These are phyloP conservation scores for Fraxinus paxiana DNA, from an alignment of 305 asterid species.

Conservation along the genomic window DNA sequence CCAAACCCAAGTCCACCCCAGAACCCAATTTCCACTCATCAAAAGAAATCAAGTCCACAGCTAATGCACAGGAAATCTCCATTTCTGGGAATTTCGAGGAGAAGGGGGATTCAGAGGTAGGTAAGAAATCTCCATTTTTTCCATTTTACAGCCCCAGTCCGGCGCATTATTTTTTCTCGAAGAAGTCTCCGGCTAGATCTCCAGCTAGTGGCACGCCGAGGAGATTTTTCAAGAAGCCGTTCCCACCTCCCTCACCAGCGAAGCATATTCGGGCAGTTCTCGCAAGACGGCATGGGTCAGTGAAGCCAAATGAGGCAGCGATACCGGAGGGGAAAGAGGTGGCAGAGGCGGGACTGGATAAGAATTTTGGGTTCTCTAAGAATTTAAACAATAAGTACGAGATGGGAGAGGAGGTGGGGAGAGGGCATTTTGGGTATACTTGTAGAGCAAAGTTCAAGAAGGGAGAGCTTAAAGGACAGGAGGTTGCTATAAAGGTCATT, in stretches of 20 bases:
- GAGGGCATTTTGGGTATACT: constrained; percentile 97
- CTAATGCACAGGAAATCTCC: constrained; percentile 6
- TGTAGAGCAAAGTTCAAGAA: constrained; percentile 80
- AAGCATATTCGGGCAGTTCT: constrained; percentile 82
- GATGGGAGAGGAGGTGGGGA: constrained; percentile 88
- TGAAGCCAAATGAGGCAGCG: constrained; percentile 61
- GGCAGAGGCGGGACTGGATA: constrained; percentile 52
- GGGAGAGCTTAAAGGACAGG: constrained; percentile 86
- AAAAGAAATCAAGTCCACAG: constrained; percentile 21
- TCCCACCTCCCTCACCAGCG: constrained; percentile 96
- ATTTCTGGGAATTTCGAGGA: constrained; percentile 11
- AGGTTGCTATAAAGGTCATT: constrained; percentile 92
- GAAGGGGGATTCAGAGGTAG: constrained; percentile 25
- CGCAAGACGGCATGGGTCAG: constrained; percentile 78
- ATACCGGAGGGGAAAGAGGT: constrained; percentile 71
- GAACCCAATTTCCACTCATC: constrained; percentile 34
- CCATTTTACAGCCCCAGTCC: constrained; percentile 62
- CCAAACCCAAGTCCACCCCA: constrained; percentile 62
- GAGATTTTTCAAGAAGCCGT: constrained; percentile 69
- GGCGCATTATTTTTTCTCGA: constrained; percentile 44
- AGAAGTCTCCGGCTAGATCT: constrained; percentile 83
- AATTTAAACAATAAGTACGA: constrained; percentile 71
- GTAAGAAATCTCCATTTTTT: constrained; percentile 45
- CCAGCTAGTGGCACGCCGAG: constrained; percentile 69
- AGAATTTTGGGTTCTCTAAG: constrained; percentile 82